A percentile compares a stretch with the other conserved stretches of the same genome.
These are phyloP conservation scores for Crinitomyces ghanaensis DNA, from an alignment of 805 yeast genomes.

Conservation along the genomic window DNA sequence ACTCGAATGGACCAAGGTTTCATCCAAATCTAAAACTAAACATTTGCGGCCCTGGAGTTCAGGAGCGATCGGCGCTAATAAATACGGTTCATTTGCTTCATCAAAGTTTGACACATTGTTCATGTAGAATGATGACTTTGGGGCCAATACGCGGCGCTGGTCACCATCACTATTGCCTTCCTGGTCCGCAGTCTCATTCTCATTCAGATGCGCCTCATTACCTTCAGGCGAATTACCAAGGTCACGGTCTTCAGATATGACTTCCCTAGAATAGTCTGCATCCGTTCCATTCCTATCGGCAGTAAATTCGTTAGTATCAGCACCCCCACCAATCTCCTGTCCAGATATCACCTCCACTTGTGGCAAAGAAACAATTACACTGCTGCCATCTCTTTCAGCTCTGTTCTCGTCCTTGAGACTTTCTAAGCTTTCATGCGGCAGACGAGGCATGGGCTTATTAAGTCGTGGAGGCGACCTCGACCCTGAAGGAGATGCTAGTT, in stretches of 20 bases:
- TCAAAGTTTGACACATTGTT: too few relatives aligned
- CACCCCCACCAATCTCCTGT: too few relatives aligned
- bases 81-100: slow-evolving; percentile 9
- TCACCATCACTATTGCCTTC: background rate
- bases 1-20: slow-evolving; percentile 90
- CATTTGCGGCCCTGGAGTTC: slow-evolving; percentile 61
- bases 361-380: too few relatives aligned
- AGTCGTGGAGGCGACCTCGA: slow-evolving; percentile 5
- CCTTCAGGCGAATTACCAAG: background rate
- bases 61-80: slow-evolving; percentile 41
- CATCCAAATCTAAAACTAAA: slow-evolving; percentile 84
- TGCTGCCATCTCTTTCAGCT: background rate
- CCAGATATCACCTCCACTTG: too few relatives aligned
- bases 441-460: slow-evolving; percentile 11
- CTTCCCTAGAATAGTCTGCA: too few relatives aligned
- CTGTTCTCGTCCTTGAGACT: background rate
- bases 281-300: too few relatives aligned
- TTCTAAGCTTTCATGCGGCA: slow-evolving; percentile 3
- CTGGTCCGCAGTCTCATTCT: background rate
- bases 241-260: background rate
- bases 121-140: slow-evolving; percentile 4
- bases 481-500: too few relatives aligned
- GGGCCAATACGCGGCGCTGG: background rate
- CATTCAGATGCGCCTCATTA: background rate
- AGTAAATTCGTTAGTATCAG: too few relatives aligned